Evolutionary conservation across 768 basidiomycete species (phyloP).

Genomic region (Boletus vinaceobasis): DNA sequence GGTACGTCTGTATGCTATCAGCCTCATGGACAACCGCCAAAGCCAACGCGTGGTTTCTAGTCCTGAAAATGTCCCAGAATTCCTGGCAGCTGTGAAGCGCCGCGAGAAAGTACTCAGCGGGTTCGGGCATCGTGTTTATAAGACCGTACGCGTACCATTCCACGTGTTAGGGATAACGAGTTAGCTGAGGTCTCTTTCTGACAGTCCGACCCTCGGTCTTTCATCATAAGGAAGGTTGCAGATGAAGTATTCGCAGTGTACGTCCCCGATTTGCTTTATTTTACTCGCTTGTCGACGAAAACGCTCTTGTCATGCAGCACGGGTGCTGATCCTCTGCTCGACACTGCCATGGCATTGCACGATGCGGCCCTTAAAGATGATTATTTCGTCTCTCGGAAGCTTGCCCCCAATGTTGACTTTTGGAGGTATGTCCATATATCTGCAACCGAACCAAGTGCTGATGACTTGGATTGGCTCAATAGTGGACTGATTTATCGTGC

Average conservation of each 20-base stretch:
- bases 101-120: constrained; percentile 88
- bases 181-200: neutral
- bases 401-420: constrained; percentile 91
- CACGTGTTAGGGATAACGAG: neutral
- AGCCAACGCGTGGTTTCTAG: constrained; percentile 31
- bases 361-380: constrained; percentile 89
- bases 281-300: neutral
- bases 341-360: constrained; percentile 86
- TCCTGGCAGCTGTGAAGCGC: constrained; percentile 82
- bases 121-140: constrained; percentile 86
- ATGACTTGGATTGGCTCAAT: neutral
- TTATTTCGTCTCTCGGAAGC: constrained; percentile 76
- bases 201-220: constrained; percentile 87
- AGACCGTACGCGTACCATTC: constrained; percentile 47
- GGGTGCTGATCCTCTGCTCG: constrained; percentile 78
- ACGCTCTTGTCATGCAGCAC: constrained; percentile 46
- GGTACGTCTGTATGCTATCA: constrained; percentile 39
- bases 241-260: constrained; percentile 90
- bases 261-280: constrained; percentile 20
- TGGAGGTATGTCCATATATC: constrained; percentile 44
- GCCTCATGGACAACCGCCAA: neutral
- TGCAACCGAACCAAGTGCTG: neutral
- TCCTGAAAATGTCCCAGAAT: constrained; percentile 80
- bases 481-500: constrained; percentile 89
- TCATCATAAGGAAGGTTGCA: constrained; percentile 86